A percentile compares a stretch with the other conserved stretches of the same genome.
Evolutionary conservation across 1,284 basidiomycete genomes (phyloP).

Genomic region (Heterobasidion occidentale): DNA sequence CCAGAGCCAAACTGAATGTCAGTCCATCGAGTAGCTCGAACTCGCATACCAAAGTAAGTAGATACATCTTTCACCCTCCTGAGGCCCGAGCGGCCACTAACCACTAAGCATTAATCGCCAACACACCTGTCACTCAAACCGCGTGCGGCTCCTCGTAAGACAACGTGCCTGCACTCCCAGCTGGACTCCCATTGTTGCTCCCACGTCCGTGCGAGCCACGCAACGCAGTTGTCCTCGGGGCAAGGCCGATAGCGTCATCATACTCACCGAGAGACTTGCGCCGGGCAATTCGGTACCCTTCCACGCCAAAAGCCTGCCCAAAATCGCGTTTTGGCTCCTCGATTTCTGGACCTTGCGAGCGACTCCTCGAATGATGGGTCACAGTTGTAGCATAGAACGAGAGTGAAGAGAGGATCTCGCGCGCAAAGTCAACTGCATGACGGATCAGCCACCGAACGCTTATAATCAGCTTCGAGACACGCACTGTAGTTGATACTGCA

Average conservation of each 20-base stretch:
- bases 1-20: no score
- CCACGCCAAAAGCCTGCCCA: conserved; percentile 45
- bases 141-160: no score
- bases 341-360: conserved; percentile 32
- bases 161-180: no score
- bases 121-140: no score
- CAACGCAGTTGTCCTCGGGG: conserved; percentile 1
- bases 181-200: no score
- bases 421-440: conserved; percentile 47
- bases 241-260: background rate
- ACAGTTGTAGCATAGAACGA: conserved; percentile 50
- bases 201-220: background rate
- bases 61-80: no score
- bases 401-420: conserved; percentile 57
- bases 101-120: no score
- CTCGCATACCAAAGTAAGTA: no score
- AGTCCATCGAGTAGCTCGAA: no score
- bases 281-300: background rate
- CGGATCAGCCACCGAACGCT: background rate
- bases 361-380: conserved; percentile 30
- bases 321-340: conserved; percentile 29
- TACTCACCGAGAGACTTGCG: background rate
- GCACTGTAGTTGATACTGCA: conserved; percentile 62
- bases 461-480: conserved; percentile 11
- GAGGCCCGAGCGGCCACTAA: no score